Evolutionary conservation across 1,139 yeast species (phyloP), one percentile per base, ranked within the genome.

Genomic region (Pichia cactophila): DNA sequence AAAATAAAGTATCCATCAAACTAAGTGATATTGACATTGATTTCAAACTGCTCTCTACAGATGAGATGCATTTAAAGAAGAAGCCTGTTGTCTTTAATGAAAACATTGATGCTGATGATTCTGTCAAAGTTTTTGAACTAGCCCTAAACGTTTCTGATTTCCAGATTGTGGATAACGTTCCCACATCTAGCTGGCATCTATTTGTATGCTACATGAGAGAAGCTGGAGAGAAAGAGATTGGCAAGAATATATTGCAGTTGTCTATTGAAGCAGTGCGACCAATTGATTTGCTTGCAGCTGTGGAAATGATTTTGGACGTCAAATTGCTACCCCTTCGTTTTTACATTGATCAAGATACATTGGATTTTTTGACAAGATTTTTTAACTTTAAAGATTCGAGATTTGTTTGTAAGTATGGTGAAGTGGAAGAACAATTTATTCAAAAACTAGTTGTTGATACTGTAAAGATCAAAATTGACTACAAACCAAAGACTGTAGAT

Each of bases 121-220:
- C 73, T 33, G 83, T 78, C 48, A 53, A 76, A 5, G 63, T 83
- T 28, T 82, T 76, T 58, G 68, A 74, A 4, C 65, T 76, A 29
- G 66, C 61, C 14, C 42, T 80, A 6, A 60, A 63, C 20, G 67
- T 85, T 8, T 73, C 73, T n/a, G 78, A 79, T 44, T 65, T 85
- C 46, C 81, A 78, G 50, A 70, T 88, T 3, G 69, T 78, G 51
- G 98, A 92, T 63, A 86, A 88, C 61, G 80, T 90, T 2, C 83
- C 90, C 0, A 78, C 90, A 0, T 90, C 97, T 0, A 84, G 95
- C 0, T 92, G 97, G 97, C 86, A 88, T 59, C 86, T 86, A 66
- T 81, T 90, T 62, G 69, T 84, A 33, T 80, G 94, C 0, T 78
- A 83, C 57, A 75, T 85, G 78, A 75, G 80, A 52, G 79, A 77